Evolutionary conservation across 129 eudicot genomes (phyloP), one percentile per base, ranked within the genome.

Genomic region (Flaveria linearis): DNA sequence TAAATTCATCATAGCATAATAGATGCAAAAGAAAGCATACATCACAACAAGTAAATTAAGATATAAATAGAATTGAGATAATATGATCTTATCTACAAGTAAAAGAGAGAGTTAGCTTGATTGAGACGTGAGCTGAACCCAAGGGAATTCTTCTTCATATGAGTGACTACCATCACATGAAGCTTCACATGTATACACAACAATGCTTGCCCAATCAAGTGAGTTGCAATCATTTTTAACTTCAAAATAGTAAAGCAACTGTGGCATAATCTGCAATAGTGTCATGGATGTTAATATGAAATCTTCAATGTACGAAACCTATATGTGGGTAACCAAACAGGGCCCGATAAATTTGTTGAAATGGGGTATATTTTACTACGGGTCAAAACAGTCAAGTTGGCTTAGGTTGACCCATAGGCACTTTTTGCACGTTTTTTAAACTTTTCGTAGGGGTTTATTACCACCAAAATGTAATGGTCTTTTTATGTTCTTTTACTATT

Each of bases 201-300:
- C 87, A 71, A 93, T 84, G 70, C 87, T 86, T 46, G 91, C 89
- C 97, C 98, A 93, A 83, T 93, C 98, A 78, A 90, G 88, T 51
- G 96, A 93, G 79, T 91, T 84, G 17, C n/a, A 70, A 57, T 86
- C 86, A 78, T 88, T 78, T 68, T 86, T 62, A 56, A 88, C 90
- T 14, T 75, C 81, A 68, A 91, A 86, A 76, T 69, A 91, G 50
- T 87, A 87, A 66, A 92, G 93, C 77, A 89, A 69, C 81, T 91
- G 97, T 15, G 97, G 97, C 82, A 95, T 73, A 39, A 95, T 85
- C 99, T 95, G 91, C 84, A 30, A 63, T 74, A 39, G 30, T n/a
- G 2, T 33, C 39, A 42, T 4, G 8, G 3, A 57, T 71, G 26
- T 58, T 76, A 14, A 41, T 23, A 57, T 22, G 55, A 64, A 36